These are phyloP conservation scores for Bruguiera gymnorhiza DNA, from an alignment of 345 rosid genomes.

Conservation along the genomic window DNA sequence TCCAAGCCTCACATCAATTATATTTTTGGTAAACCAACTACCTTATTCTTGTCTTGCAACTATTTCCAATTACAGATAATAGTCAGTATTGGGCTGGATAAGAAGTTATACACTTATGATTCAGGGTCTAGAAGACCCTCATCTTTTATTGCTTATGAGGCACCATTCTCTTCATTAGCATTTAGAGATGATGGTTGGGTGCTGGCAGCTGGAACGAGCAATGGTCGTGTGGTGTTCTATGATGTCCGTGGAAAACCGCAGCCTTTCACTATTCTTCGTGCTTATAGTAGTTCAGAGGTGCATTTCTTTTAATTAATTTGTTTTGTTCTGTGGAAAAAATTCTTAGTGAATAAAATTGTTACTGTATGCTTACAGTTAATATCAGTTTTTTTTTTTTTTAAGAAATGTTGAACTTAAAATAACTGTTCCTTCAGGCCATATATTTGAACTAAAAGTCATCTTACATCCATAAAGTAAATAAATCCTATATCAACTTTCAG, in stretches of 20 bases:
- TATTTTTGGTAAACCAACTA: slow-evolving; percentile 2
- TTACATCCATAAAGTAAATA: background rate
- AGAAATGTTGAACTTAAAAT: background rate
- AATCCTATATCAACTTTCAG: too few relatives aligned
- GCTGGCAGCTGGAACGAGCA: slow-evolving; percentile 89
- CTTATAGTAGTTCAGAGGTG: slow-evolving; percentile 88
- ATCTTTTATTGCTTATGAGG: slow-evolving; percentile 69
- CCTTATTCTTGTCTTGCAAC: slow-evolving; percentile 11
- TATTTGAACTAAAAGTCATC: background rate
- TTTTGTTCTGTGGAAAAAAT: background rate
- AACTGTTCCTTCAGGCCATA: background rate
- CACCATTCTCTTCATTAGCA: slow-evolving; percentile 93
- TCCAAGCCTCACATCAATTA: background rate
- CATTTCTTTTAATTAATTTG: slow-evolving; percentile 14
- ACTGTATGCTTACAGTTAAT: background rate
- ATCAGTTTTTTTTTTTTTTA: background rate
- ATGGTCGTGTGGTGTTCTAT: slow-evolving; percentile 84
- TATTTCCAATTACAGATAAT: slow-evolving; percentile 55
- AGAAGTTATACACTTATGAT: slow-evolving; percentile 84
- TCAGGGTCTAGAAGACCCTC: slow-evolving; percentile 78
- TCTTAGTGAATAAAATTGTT: background rate
- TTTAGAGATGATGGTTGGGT: slow-evolving; percentile 90
- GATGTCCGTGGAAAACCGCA: slow-evolving; percentile 90
- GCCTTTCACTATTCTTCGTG: slow-evolving; percentile 85
- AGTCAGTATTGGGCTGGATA: slow-evolving; percentile 92